Base-by-base conservation (phyloP, 2,329 filamentous ascomycete genomes). In the Fusarium setosum region DNA sequence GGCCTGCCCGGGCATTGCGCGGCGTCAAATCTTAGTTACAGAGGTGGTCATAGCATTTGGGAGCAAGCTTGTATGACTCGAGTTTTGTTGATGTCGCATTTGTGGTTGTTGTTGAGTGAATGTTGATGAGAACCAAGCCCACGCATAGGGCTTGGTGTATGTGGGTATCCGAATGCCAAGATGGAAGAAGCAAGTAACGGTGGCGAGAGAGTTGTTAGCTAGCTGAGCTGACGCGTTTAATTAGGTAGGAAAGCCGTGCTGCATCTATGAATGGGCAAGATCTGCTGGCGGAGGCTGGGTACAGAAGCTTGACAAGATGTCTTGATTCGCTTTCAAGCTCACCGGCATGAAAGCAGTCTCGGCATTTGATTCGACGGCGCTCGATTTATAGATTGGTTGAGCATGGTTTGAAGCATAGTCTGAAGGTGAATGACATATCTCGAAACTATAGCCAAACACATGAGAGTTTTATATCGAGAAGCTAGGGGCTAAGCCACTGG, bases 171-270 rank as follows among this genome's bases (percentile, higher is more conserved):
- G 21, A 37, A 23, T 37, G 49, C 49, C 49, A 53, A 53, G 38
- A 26, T 53, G 26, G 17, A 53, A 53, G 50, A 53, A 53, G 50
- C 20, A 53, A 53, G 37, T 32, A 52, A 38, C 10, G 13, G 24
- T 51, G 48, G 35, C 24, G 15, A 40, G 42, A 21, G 48, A n/a
- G 12, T 37, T 18, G 21, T 17, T 24, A 32, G 21, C 11, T 18
- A 20, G 12, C 29, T 10, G 32, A 20, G n/a, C 47, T 38, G 21
- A 38, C 12, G 34, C n/a, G n/a, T n/a, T 7, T 13, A 13, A 13
- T 15, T 18, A 17, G 32, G 35, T 47, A 29, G 29, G 32, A 47
- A n/a, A 9, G 17, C 26, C 21, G 26, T 17, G 10, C 32, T 18
- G 44, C n/a, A 31, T 31, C 20, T 3, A 45, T n/a, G n/a, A n/a